Percentiles rank a stretch among this genome's conserved stretches.
These are phyloP conservation scores for Anacardium occidentale DNA, from an alignment of 345 rosid genomes.

Conservation along the genomic window DNA sequence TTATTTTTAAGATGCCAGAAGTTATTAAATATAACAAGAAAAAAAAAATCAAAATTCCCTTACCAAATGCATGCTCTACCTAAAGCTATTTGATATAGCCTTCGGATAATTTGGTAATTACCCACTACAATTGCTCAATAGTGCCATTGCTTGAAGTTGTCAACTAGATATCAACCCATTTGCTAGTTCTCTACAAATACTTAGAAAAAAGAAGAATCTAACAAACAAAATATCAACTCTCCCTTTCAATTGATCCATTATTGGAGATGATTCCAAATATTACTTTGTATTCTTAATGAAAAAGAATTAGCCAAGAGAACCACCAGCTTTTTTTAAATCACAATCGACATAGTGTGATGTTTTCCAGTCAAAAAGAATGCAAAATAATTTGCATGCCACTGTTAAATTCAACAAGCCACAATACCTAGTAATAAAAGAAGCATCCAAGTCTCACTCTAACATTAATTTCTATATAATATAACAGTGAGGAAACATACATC, in stretches of 20 bases:
- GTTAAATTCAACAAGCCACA: not conserved
- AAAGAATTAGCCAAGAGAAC: not conserved
- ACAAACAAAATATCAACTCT: not conserved
- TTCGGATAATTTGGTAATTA: no score
- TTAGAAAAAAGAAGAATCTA: not conserved
- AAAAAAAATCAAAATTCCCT: no score
- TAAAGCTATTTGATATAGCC: no score
- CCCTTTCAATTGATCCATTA: not conserved
- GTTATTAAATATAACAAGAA: no score
- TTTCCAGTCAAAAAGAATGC: not conserved
- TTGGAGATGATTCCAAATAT: not conserved
- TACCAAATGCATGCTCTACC: not conserved
- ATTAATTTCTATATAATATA: conserved; percentile 7
- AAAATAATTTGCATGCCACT: not conserved
- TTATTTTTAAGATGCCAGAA: no score
- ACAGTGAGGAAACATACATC: conserved; percentile 50
- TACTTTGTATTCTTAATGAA: not conserved
- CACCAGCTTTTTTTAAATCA: not conserved
- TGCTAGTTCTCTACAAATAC: not conserved
- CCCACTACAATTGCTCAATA: not conserved
- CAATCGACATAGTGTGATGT: not conserved
- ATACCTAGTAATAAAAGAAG: not conserved
- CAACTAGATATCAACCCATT: not conserved
- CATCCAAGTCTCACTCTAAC: conserved; percentile 5
- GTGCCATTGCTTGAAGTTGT: not conserved